These are phyloP conservation scores for Porphyrellus cyaneotinctus DNA, from an alignment of 768 basidiomycete species.

Conservation along the genomic window DNA sequence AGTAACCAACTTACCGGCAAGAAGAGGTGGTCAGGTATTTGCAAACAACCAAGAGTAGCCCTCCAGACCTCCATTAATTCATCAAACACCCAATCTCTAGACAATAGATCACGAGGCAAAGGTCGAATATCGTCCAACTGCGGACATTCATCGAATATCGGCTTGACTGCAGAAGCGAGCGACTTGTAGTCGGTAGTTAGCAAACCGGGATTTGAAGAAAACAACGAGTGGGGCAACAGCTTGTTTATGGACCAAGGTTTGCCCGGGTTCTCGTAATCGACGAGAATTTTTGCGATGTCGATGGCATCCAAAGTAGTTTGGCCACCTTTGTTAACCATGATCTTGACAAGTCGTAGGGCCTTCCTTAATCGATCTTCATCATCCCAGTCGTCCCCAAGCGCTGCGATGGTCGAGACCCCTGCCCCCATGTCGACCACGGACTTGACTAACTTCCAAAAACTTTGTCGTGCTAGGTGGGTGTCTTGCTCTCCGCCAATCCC, in stretches of 20 bases:
- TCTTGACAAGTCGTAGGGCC: conserved; percentile 46
- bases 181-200: conserved; percentile 49
- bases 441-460: conserved; percentile 47
- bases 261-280: conserved; percentile 30
- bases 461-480: conserved; percentile 28
- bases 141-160: conserved; percentile 52
- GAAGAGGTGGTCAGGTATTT: conserved; percentile 41
- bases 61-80: conserved; percentile 54
- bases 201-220: conserved; percentile 54
- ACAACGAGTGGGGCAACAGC: conserved; percentile 49
- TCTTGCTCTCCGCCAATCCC: conserved; percentile 24
- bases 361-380: conserved; percentile 42
- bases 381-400: conserved; percentile 39
- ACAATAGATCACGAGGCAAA: conserved; percentile 56
- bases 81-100: conserved; percentile 48
- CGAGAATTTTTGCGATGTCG: conserved; percentile 43
- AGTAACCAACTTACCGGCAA: conserved; percentile 45
- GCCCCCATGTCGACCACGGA: conserved; percentile 55
- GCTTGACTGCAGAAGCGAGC: conserved; percentile 45
- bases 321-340: conserved; percentile 55
- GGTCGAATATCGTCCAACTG: conserved; percentile 50
- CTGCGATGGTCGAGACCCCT: conserved; percentile 54
- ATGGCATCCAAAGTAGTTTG: conserved; percentile 52
- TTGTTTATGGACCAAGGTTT: conserved; percentile 45
- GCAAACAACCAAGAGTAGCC: conserved; percentile 40